Base-by-base conservation (phyloP, 75 land plant species). In the Pseudotsuga menziesii region DNA sequence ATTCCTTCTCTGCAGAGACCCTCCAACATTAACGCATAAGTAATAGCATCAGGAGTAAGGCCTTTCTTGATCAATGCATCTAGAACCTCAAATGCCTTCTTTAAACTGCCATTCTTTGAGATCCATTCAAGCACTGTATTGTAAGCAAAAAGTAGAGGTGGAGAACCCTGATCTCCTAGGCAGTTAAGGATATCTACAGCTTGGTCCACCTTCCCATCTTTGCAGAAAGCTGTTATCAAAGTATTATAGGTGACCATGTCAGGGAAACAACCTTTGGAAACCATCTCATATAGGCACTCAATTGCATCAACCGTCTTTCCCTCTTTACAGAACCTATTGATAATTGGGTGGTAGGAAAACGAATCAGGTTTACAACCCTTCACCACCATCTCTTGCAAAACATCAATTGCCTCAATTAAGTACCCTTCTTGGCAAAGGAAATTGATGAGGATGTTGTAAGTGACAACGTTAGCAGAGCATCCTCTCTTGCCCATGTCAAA, bases 191-290 rank as follows among this genome's bases (percentile, higher is more conserved):
- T 83, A 26, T 82, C 85, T 22, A 85, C 78, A 16, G 87, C 90
- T 55, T 79, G 73, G 0, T 87, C 87, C 89, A 84, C 81, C 81
- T 77, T 84, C 87, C 83, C 87, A 61, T 83, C 89, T 73, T 81
- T 84, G 74, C 91, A 89, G 22, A 89, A 81, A 2, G 80, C 48
- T 56, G 85, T 84, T 8, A 87, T 74, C 61, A 91, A 62, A 2
- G 85, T 87, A 74, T 79, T 89, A 36, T 84, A 87, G 9, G 85
- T 89, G 26, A 82, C 89, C 12, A 83, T 87, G 82, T 91, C 85
- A 32, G 88, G 86, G 58, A 4, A 22, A 57, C 85, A 85, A 19
- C 79, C 78, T 3, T 57, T 57, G 52, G 71, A 23, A 7, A 83
- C 82, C 94, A 91, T 89, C 57, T 85, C 72, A 17, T 89, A 85